These are phyloP conservation scores for Petrea volubilis DNA, from an alignment of 257 asterid species.

Conservation along the genomic window DNA sequence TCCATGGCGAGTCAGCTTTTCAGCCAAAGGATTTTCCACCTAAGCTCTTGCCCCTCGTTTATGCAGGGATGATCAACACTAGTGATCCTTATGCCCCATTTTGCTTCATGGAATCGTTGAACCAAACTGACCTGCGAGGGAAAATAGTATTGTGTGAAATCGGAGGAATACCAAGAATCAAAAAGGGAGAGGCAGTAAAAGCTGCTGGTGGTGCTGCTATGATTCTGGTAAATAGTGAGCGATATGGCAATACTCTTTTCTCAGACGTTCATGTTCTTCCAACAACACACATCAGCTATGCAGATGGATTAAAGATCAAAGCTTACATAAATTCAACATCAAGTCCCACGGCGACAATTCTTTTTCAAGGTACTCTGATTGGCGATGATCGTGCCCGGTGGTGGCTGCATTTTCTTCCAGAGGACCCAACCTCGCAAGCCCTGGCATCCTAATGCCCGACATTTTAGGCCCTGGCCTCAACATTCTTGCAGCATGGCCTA, in stretches of 20 bases:
- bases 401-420: constrained; percentile 30
- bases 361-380: constrained; percentile 16
- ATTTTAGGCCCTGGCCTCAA: constrained; percentile 26
- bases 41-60: constrained; percentile 19
- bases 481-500: constrained; percentile 43
- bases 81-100: background rate
- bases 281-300: background rate
- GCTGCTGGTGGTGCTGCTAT: constrained; percentile 27
- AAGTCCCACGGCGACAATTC: constrained; percentile 17
- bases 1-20: constrained; percentile 3
- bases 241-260: background rate
- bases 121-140: constrained; percentile 16
- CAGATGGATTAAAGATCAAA: constrained; percentile 19
- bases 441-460: constrained; percentile 32
- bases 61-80: constrained; percentile 3
- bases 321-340: constrained; percentile 16
- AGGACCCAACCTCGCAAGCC: constrained; percentile 23
- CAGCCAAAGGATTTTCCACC: background rate
- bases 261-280: constrained; percentile 23
- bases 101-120: background rate
- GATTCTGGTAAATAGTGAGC: constrained; percentile 17
- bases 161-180: background rate
- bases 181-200: constrained; percentile 13
- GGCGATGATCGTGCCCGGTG: constrained; percentile 26
- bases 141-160: constrained; percentile 34